A percentile compares a stretch with the other conserved stretches of the same genome.
Conservation (phyloP, 257 asterid species). For the Osmanthus fragrans region DNA sequence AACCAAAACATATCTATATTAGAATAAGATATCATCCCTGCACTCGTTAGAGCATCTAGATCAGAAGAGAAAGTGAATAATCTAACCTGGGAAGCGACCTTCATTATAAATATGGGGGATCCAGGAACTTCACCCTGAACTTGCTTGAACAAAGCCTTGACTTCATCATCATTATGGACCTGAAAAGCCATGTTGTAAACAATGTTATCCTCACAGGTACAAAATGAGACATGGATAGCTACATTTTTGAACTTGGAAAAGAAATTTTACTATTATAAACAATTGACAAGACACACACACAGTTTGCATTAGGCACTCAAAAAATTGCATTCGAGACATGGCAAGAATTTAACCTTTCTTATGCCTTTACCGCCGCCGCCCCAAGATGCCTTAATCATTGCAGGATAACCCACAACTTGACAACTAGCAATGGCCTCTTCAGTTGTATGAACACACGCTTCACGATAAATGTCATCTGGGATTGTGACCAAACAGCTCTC, state of each 20-base stretch:
- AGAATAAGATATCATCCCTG: constrained; percentile 24
- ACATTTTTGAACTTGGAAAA: constrained; percentile 14
- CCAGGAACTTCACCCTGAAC: constrained; percentile 99
- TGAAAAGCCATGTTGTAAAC: constrained; percentile 34
- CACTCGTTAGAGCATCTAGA: neutral
- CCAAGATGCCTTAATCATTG: constrained; percentile 99
- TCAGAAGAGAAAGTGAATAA: constrained; percentile 18
- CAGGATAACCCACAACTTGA: constrained; percentile 97
- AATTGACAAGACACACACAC: constrained; percentile 3
- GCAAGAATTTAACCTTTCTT: constrained; percentile 71
- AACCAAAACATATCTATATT: constrained; percentile 27
- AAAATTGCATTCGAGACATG: constrained; percentile 4
- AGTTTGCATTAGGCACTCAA: constrained; percentile 11
- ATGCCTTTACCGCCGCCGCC: constrained; percentile 99
- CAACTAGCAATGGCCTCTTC: constrained; percentile 98
- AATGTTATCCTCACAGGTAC: constrained; percentile 9
- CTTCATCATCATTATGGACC: constrained; percentile 98
- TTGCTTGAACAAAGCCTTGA: constrained; percentile 95
- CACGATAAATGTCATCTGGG: constrained; percentile 70
- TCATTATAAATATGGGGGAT: constrained; percentile 97
- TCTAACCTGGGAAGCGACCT: constrained; percentile 98
- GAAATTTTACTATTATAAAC: constrained; percentile 13
- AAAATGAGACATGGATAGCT: neutral
- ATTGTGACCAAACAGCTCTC: constrained; percentile 78
- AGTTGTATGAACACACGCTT: constrained; percentile 92